Base-by-base conservation (phyloP, 2,329 filamentous ascomycete genomes). In the Scorias spongiosa region DNA sequence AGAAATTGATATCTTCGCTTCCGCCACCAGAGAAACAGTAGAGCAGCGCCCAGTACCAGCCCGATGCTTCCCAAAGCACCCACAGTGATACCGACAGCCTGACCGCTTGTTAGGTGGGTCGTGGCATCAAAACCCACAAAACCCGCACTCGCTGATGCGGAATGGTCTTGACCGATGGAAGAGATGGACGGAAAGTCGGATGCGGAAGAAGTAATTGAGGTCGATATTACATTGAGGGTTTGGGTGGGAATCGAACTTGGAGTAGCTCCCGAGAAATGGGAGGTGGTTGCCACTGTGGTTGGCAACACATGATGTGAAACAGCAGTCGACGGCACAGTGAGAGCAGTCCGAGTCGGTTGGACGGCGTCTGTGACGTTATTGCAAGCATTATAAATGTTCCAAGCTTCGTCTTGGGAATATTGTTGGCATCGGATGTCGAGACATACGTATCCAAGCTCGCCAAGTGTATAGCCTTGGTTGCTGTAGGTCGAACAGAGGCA, bases 401-500 rank as follows among this genome's bases (percentile, higher is more conserved):
- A 36, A 15, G 49, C 40, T n/a, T 47, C 43, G 26, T 29, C 34
- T 28, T 41, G 12, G 8, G 38, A 29, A 40, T 40, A 17, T 6
- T 11, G 5, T 18, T 12, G n/a, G 34, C 48, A 51, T 15, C 44
- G 28, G 29, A 41, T 10, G 14, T 39, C 30, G 10, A 54, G 28
- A 41, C 56, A 59, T 26, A 54, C 40, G 40, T 56, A 48, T 1
- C 54, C 58, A 5, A 59, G 45, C 44, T 63, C 60, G 20, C 60
- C 60, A 9, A 63, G 46, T 2, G 57, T 57, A 41, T 49, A 56
- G 10, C 57, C 57, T 30, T 54, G 32, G 10, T 48, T 44, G 47
- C 56, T 57, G 46, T 61, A 61, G 26, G 49, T 34, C 17, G 50
- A 51, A 47, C 59, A 62, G 8, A 62, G 43, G 43, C 59, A 62